Evolutionary conservation across 192 early-diverging fungal genomes (phyloP), one percentile per base, ranked within the genome.

Genomic region (Globomyces pollinis-pini): DNA sequence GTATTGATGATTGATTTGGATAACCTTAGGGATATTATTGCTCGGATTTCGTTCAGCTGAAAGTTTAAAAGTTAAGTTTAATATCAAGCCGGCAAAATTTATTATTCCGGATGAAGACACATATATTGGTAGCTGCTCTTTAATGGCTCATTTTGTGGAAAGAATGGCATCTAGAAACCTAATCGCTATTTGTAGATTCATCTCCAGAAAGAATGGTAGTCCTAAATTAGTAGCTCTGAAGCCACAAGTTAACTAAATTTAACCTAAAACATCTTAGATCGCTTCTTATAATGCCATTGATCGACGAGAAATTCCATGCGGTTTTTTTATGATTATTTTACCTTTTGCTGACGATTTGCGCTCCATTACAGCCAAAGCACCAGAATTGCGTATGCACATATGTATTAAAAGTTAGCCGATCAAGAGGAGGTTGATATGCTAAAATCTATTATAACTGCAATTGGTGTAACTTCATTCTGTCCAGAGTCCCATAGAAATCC

Each of bases 331-430:
- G 24, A 70, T 87, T 33, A 66, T 61, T 26, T 50, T 91, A 26
- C 89, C 89, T 15, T 91, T 79, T 74, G 79, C 75, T n/a, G 88
- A 91, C 56, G 89, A 91, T 55, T 71, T 85, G 35, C 71, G 89
- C 9, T 30, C 28, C 23, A 26, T 73, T 26, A 26, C 23, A 47
- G 44, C 44, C 12, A 47, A 21, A 26, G 28, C 8, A 47, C 21
- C 11, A 20, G 11, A 12, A 28, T 47, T 8, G 44, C 21, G 28
- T 26, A 11, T 26, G 44, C 44, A 26, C 28, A 47, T n/a, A 47
- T 47, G 5, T 20, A 28, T 8, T 28, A 47, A n/a, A 47, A 47
- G 2, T 47, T 47, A 26, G 1, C 44, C 21, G 1, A 47, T 4
- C 18, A 3, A n/a, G n/a, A n/a, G 18, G n/a, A 26, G 23, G 23